These are phyloP conservation scores for Phylloporus sp. DNA, from an alignment of 768 basidiomycete genomes.

Conservation along the genomic window DNA sequence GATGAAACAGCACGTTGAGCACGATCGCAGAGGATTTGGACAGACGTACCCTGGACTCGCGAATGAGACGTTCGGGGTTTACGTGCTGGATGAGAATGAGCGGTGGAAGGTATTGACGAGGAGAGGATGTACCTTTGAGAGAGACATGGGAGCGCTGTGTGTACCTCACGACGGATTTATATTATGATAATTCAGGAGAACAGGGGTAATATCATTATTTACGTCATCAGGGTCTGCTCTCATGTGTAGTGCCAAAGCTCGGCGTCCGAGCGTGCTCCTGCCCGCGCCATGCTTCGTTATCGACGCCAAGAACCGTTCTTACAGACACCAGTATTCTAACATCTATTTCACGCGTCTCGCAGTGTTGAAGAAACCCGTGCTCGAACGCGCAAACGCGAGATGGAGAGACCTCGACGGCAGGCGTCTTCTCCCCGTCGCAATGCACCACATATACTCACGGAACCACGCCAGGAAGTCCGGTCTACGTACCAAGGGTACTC, in stretches of 20 bases:
- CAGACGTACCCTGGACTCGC: slow-evolving; percentile 44
- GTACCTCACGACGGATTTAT: too few relatives aligned
- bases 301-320: slow-evolving; percentile 42
- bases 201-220: neutral
- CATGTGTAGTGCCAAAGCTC: too few relatives aligned
- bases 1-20: neutral
- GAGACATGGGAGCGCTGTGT: too few relatives aligned
- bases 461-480: slow-evolving; percentile 51
- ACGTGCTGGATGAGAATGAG: slow-evolving; percentile 45
- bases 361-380: slow-evolving; percentile 43
- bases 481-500: slow-evolving; percentile 72
- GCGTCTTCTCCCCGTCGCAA: slow-evolving; percentile 4
- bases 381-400: slow-evolving; percentile 41
- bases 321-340: slow-evolving; percentile 68
- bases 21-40: neutral
- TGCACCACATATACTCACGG: slow-evolving; percentile 4
- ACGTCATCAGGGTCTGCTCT: neutral
- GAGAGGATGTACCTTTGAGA: slow-evolving; percentile 46
- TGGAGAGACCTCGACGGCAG: slow-evolving; percentile 48
- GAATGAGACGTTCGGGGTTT: slow-evolving; percentile 62
- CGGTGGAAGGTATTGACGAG: neutral
- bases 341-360: slow-evolving; percentile 62
- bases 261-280: slow-evolving; percentile 28
- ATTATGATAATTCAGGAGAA: neutral
- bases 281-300: slow-evolving; percentile 41